Base-by-base conservation (phyloP, 768 basidiomycete species). In the Boletus rubropictus region DNA sequence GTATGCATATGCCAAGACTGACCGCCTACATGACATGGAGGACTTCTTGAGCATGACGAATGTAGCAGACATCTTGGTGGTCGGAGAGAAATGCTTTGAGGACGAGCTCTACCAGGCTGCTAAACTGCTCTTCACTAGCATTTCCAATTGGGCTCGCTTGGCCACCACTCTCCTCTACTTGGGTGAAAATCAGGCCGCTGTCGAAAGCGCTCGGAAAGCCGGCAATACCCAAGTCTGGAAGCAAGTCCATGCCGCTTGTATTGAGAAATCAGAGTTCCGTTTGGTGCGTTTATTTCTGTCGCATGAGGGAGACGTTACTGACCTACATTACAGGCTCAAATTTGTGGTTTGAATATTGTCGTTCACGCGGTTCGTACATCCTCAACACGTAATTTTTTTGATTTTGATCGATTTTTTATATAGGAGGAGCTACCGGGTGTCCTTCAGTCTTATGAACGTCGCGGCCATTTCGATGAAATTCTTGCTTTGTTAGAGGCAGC, bases 191-290 rank as follows among this genome's bases (percentile, higher is more conserved):
- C 96, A 98, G 66, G 82, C 91, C 41, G 96, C 96, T 18, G 96
- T 99, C 10, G 96, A 99, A 69, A 96, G 95, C 55, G 96, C 96
- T n/a, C 78, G 96, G 46, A 99, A 99, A 66, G 96, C 96, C 12
- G 96, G 96, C 10, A 98, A 98, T 62, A 99, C 96, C 5, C 95
- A 98, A 71, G 96, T 98, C n/a, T 99, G 96, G 96, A 98, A 97
- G 69, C 96, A 98, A 66, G 96, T 99, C 42, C 95, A 98, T 56
- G 88, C 92, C 20, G 96, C 96, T 33, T 99, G 96, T 70, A 85
- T 99, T 48, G 95, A 96, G 73, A 98, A 98, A 75, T 72, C 78
- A 45, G 96, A 99, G 65, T 98, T 98, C 81, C 86, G 93, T 50
- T 67, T 98, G 67, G 84, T 82, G 43, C 21, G 75, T 68, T 9